Percentiles rank a stretch among this genome's conserved stretches.
phyloP scores from a whole-genome alignment of 1,284 basidiomycete genomes.

The Xanthoconium separans region DNA sequence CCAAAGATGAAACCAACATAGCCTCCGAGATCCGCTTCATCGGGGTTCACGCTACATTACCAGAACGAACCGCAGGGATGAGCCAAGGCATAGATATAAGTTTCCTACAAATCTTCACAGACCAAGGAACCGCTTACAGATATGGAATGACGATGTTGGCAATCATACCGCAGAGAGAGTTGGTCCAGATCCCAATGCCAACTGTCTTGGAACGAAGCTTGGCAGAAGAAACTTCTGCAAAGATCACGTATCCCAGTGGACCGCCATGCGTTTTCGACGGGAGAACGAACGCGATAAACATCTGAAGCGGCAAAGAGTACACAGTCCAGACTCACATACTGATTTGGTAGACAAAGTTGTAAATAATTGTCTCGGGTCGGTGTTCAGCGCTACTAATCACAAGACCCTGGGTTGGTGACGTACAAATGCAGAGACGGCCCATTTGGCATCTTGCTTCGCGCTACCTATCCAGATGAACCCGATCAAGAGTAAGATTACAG shows the following conservation, averaged over 20 bases:
- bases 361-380: slow-evolving; percentile 23
- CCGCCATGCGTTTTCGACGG: slow-evolving; percentile 18
- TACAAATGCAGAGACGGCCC: slow-evolving; percentile 27
- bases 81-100: background rate
- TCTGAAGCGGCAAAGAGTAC: background rate
- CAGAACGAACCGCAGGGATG: background rate
- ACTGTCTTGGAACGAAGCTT: slow-evolving; percentile 34
- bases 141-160: slow-evolving; percentile 28
- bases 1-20: slow-evolving; percentile 36
- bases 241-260: slow-evolving; percentile 30
- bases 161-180: slow-evolving; percentile 24
- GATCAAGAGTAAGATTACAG: slow-evolving; percentile 26
- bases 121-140: slow-evolving; percentile 17
- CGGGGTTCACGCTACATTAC: slow-evolving; percentile 23
- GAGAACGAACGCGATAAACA: background rate
- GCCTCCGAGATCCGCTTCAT: slow-evolving; percentile 28
- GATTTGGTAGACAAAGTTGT: slow-evolving; percentile 28
- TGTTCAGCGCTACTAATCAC: background rate
- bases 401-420: background rate
- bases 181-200: slow-evolving; percentile 27
- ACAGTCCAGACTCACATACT: slow-evolving; percentile 17
- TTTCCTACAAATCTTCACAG: background rate
- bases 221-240: slow-evolving; percentile 30
- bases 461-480: slow-evolving; percentile 29
- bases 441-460: slow-evolving; percentile 12